phyloP scores from a whole-genome alignment of 2,329 filamentous ascomycete genomes.

The Paraphoma chrysanthemicola region DNA sequence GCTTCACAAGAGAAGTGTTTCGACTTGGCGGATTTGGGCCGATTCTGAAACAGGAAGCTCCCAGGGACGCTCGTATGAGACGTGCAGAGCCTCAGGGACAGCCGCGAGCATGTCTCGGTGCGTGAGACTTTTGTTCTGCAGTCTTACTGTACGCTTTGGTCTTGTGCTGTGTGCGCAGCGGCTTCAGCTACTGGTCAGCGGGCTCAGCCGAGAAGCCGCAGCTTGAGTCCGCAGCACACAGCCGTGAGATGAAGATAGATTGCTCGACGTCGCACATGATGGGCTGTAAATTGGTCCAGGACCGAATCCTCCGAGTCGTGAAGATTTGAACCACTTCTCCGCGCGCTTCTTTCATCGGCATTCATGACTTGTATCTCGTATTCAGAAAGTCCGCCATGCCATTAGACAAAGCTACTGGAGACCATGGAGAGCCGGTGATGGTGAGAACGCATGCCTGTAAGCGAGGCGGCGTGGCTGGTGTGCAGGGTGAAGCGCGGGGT shows the following conservation, averaged over 20 bases:
- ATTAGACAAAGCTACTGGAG: too few relatives aligned
- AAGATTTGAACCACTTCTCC: background rate
- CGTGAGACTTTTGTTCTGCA: background rate
- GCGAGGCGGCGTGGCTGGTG: background rate
- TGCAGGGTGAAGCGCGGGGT: slow-evolving; percentile 8
- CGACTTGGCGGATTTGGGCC: slow-evolving; percentile 17
- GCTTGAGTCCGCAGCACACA: background rate
- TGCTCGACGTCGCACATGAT: background rate
- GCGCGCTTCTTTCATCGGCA: too few relatives aligned
- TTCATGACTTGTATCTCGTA: background rate
- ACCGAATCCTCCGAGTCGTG: background rate
- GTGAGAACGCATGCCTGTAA: background rate
- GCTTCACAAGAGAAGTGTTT: slow-evolving; percentile 17
- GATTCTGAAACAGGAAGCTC: slow-evolving; percentile 31
- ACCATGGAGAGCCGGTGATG: background rate
- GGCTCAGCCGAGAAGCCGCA: too few relatives aligned
- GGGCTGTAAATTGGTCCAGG: too few relatives aligned
- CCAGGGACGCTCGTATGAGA: slow-evolving; percentile 25
- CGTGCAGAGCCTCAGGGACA: slow-evolving; percentile 25
- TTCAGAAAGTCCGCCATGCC: background rate
- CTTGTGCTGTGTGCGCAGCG: too few relatives aligned
- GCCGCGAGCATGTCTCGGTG: background rate
- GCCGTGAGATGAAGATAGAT: background rate
- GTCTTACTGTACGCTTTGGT: too few relatives aligned
- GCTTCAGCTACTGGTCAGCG: too few relatives aligned